Percentiles rank a stretch among this genome's conserved stretches.
These are phyloP conservation scores for Aspergillus melleus DNA, from an alignment of 2,329 filamentous ascomycete genomes.

Conservation along the genomic window DNA sequence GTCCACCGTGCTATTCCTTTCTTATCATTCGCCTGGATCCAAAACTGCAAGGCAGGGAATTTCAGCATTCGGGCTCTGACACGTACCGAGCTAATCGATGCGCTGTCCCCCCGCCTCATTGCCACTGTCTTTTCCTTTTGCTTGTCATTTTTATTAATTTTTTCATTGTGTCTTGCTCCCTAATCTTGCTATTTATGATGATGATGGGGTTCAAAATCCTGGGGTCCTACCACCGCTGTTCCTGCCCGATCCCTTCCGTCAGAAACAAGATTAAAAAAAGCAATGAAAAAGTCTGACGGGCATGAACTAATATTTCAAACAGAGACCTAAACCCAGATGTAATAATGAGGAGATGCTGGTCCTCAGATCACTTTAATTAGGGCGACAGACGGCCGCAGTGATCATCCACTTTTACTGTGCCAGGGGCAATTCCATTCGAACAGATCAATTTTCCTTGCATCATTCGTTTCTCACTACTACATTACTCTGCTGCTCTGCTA, in stretches of 20 bases:
- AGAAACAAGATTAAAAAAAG: neutral
- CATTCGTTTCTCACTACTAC: slow-evolving; percentile 6
- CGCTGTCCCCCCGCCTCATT: slow-evolving; percentile 21
- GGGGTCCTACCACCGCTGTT: slow-evolving; percentile 3
- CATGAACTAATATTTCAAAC: neutral
- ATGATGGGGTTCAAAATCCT: slow-evolving; percentile 3
- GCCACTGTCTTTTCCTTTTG: slow-evolving; percentile 11
- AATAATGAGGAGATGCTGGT: slow-evolving; percentile 5
- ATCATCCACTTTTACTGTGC: slow-evolving; percentile 11
- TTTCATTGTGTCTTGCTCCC: neutral
- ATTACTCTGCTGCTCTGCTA: neutral
- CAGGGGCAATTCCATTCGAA: slow-evolving; percentile 11
- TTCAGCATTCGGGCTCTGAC: slow-evolving; percentile 33
- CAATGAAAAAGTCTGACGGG: neutral
- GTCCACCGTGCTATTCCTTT: slow-evolving; percentile 27
- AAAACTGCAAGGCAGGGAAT: slow-evolving; percentile 28
- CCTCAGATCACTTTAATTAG: slow-evolving; percentile 10
- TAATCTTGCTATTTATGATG: slow-evolving; percentile 7
- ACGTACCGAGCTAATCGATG: slow-evolving; percentile 27
- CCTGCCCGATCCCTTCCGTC: slow-evolving; percentile 11
- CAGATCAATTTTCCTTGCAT: slow-evolving; percentile 19
- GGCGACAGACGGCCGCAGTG: slow-evolving; percentile 9
- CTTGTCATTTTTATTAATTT: neutral
- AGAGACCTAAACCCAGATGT: slow-evolving; percentile 1
- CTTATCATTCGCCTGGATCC: slow-evolving; percentile 21